A percentile compares a stretch with the other conserved stretches of the same genome.
These are phyloP conservation scores for Phyllosticta ampelicida DNA, from an alignment of 2,329 filamentous ascomycete genomes.

Conservation along the genomic window DNA sequence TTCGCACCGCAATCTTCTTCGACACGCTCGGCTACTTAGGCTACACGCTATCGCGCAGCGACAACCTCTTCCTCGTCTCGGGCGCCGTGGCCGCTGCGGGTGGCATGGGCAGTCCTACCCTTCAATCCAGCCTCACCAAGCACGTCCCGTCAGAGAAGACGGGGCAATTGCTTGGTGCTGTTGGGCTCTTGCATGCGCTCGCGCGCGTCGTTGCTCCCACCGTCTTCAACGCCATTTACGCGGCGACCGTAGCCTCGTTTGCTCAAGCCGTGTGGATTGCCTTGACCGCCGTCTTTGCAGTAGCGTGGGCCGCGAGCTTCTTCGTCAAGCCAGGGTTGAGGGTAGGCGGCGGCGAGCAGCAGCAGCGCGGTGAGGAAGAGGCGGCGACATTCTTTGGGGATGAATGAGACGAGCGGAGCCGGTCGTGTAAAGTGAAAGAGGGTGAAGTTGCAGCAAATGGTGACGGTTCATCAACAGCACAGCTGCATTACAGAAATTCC, in stretches of 20 bases:
- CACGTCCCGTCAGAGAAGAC: slow-evolving; percentile 75
- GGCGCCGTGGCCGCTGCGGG: slow-evolving; percentile 68
- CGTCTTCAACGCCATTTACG: slow-evolving; percentile 79
- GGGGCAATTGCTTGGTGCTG: slow-evolving; percentile 80
- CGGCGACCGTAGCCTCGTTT: slow-evolving; percentile 64
- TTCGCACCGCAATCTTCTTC: slow-evolving; percentile 63
- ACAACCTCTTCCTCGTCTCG: slow-evolving; percentile 56
- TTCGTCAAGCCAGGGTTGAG: slow-evolving; percentile 46
- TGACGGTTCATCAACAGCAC: no score
- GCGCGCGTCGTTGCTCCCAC: slow-evolving; percentile 69
- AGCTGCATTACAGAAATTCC: no score
- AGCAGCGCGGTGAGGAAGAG: neutral
- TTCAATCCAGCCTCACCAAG: slow-evolving; percentile 79
- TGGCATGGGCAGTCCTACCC: slow-evolving; percentile 73
- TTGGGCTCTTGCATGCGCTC: slow-evolving; percentile 74
- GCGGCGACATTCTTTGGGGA: neutral
- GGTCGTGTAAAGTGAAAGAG: no score
- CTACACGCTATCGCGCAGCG: slow-evolving; percentile 55
- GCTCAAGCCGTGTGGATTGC: slow-evolving; percentile 77
- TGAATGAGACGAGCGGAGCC: no score
- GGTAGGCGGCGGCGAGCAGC: neutral
- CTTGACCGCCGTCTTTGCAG: slow-evolving; percentile 53
- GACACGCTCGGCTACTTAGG: slow-evolving; percentile 68
- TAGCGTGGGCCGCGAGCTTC: slow-evolving; percentile 56
- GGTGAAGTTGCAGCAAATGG: no score